These are phyloP conservation scores for Pseudocercospora ulei DNA, from an alignment of 2,329 filamentous ascomycete species.

Conservation along the genomic window DNA sequence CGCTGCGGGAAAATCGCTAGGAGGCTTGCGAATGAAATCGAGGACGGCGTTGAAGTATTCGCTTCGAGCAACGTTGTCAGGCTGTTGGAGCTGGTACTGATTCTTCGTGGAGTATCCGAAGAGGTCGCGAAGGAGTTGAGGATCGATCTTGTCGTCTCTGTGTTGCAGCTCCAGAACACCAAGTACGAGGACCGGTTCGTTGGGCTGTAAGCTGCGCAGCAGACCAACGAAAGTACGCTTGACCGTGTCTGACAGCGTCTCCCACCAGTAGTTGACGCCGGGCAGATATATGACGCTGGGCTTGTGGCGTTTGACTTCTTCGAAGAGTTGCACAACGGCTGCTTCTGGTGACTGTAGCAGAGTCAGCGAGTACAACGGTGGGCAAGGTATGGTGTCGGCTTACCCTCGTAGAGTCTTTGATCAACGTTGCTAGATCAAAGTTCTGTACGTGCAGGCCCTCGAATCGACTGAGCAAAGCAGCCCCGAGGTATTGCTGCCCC, in stretches of 20 bases:
- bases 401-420: conserved; percentile 67
- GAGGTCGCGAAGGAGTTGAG: conserved; percentile 59
- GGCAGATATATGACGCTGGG: conserved; percentile 94
- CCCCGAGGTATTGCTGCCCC: conserved; percentile 84
- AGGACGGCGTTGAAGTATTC: conserved; percentile 72
- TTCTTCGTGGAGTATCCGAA: conserved; percentile 82
- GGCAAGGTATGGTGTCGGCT: conserved; percentile 32
- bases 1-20: conserved; percentile 77
- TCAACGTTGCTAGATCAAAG: conserved; percentile 79
- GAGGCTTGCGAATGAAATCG: conserved; percentile 66
- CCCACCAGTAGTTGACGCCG: conserved; percentile 78
- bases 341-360: conserved; percentile 58
- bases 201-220: conserved; percentile 71
- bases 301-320: conserved; percentile 86
- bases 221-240: conserved; percentile 76
- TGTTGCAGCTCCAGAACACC: conserved; percentile 61
- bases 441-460: conserved; percentile 91
- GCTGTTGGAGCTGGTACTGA: conserved; percentile 58
- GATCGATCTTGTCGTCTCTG: conserved; percentile 46
- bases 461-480: conserved; percentile 77
- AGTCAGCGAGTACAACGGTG: conserved; percentile 10
- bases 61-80: conserved; percentile 52
- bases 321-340: conserved; percentile 79
- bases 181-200: conserved; percentile 77
- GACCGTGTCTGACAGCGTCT: conserved; percentile 53